Conservation (phyloP, 306 rosid genomes). For the Quercus variabilis region DNA sequence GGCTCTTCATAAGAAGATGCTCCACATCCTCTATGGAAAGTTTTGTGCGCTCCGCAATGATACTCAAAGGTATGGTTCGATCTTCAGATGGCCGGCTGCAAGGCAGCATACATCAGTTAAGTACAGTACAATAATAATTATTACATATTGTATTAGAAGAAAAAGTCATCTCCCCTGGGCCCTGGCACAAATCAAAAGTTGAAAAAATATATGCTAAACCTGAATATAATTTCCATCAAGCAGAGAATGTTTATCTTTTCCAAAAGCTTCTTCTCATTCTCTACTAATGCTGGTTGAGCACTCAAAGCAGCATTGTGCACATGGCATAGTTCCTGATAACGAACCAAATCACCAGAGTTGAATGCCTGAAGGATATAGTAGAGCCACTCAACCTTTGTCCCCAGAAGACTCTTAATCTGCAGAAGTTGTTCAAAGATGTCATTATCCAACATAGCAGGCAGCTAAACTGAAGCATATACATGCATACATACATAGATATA, state of each 20-base stretch:
- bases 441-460: constrained; percentile 4
- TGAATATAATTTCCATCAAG: constrained; percentile 98
- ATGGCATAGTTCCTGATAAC: constrained; percentile 89
- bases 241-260: constrained; percentile 98
- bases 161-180: neutral
- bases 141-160: neutral
- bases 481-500: too few species aligned
- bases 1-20: constrained; percentile 96
- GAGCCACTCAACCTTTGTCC: constrained; percentile 99
- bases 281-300: constrained; percentile 93
- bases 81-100: constrained; percentile 97
- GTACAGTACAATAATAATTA: neutral
- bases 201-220: constrained; percentile 36
- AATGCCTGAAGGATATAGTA: constrained; percentile 95
- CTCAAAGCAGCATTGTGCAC: constrained; percentile 89
- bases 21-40: constrained; percentile 96
- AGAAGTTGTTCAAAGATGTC: constrained; percentile 7
- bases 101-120: constrained; percentile 18
- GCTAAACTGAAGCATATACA: neutral
- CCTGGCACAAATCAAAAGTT: neutral
- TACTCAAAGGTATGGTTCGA: constrained; percentile 87
- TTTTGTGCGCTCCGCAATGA: constrained; percentile 90
- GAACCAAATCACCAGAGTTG: constrained; percentile 84
- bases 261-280: constrained; percentile 79
- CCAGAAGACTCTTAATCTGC: constrained; percentile 83